Evolutionary conservation across 140 eudicot genomes (phyloP), one percentile per base, ranked within the genome.

Genomic region (Stevia rebaudiana): DNA sequence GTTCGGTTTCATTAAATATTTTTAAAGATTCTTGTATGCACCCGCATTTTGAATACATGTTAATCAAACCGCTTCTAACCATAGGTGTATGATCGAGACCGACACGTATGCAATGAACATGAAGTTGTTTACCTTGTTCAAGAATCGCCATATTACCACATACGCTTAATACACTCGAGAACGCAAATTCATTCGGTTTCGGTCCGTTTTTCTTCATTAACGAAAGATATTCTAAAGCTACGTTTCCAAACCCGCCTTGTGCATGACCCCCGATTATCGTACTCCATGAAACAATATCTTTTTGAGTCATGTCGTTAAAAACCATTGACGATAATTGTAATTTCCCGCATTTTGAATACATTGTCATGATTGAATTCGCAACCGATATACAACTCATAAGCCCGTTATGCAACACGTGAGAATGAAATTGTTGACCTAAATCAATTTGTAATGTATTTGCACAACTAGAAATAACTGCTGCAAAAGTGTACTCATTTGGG

Each of bases 1-100:
- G 43, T 53, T 67, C 65, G 4, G 82, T 43, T 51, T 69, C 76
- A 1, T 74, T 73, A 50, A 88, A 92, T 30, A 73, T 71, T 61
- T 75, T 68, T n/a, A 76, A 75, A 25, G 98, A 90, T 42, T 92
- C 96, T 47, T 21, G 35, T 25, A 92, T 70, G 81, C 81, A 77
- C 55, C 98, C 98, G 39, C 98, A 88, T 76, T 92, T 92, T 1
- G 95, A 69, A 52, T 91, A 92, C 98, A 92, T 88, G 53, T 77
- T 88, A 63, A 92, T 88, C 58, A 92, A 74, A 60, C 89, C 78
- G 69, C 98, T 92, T 57, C 75, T 80, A 46, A 83, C 75, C 85
- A 88, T 74, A 28, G 87, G 70, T 3, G 73, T 82, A 54, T 81
- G 81, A 37, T 85, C 94, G 42, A 92, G 65, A 51, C 98, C 96